These are phyloP conservation scores for Tolypocladium ophioglossoides DNA, from an alignment of 2,329 filamentous ascomycete genomes.

Conservation along the genomic window DNA sequence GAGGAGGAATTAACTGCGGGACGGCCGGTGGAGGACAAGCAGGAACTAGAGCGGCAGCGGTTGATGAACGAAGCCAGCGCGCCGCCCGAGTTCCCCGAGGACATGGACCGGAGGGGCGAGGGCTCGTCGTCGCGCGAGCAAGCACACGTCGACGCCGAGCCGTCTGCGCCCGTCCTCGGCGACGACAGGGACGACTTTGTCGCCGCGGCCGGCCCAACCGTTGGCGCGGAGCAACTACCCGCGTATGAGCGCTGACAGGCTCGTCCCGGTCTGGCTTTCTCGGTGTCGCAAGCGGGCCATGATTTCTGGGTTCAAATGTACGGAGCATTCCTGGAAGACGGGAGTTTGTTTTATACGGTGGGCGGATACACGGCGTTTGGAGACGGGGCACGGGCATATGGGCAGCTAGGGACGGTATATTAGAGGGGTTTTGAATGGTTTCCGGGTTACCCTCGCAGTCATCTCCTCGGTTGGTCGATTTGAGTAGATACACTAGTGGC, in stretches of 20 bases:
- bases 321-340: background rate
- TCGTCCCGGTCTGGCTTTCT: background rate
- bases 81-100: constrained; percentile 46
- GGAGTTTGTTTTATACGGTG: background rate
- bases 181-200: constrained; percentile 40
- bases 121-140: constrained; percentile 17
- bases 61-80: constrained; percentile 55
- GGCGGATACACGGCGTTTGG: background rate
- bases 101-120: constrained; percentile 29
- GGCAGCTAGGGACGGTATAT: background rate
- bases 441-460: too few relatives aligned
- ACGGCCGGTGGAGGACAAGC: constrained; percentile 55
- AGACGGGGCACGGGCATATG: background rate
- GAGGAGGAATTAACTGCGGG: constrained; percentile 29
- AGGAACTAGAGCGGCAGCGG: constrained; percentile 59
- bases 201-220: constrained; percentile 14
- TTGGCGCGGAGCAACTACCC: constrained; percentile 22
- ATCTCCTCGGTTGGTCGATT: too few relatives aligned
- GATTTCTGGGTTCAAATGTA: background rate
- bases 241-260: constrained; percentile 26
- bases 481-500: too few relatives aligned
- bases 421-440: background rate
- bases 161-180: constrained; percentile 47
- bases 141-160: constrained; percentile 19
- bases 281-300: background rate